Base-by-base conservation (phyloP, 2,329 filamentous ascomycete species). In the Aspergillus glaucus region DNA sequence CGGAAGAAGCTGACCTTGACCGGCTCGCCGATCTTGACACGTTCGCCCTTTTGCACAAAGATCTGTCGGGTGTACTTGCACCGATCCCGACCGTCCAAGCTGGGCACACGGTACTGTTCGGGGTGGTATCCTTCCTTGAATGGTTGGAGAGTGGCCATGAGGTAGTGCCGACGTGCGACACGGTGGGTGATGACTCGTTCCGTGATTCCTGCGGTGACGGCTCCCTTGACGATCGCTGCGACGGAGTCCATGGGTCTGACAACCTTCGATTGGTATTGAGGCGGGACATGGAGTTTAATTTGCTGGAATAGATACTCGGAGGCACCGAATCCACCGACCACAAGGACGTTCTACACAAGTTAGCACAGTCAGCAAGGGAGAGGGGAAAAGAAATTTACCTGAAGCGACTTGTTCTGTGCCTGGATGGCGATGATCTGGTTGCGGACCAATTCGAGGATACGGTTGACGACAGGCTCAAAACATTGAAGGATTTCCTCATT, bases 361-460 rank as follows among this genome's bases (percentile, higher is more conserved):
- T 55, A 67, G 56, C 40, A n/a, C 7, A n/a, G 28, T 21, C 19
- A 28, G 12, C 8, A 40, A 40, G 17, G 36, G 41, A 15, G 21
- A 24, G 24, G 6, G 2, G 30, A 26, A 14, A 6, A 17, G 41
- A 21, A 55, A 50, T 75, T 57, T 71, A 84, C 81, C 75, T 97
- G 92, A 49, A 98, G 76, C 32, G 87, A 82, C 58, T 91, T 80
- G 77, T 96, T 97, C 73, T 97, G 93, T 5, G 92, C 92, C 74
- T 97, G 93, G 60, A 98, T 97, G 58, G 93, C 93, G 62, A 97
- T 96, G 70, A 98, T 97, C 73, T 98, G 93, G 73, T 97, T 97
- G 58, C 92, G 82, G 51, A 97, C 93, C 56, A 97, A 80, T 72
- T 97, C 93, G 60, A 97, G 75, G 66, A 98, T 97, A 50, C 93